These are phyloP conservation scores for Colletotrichum lini DNA, from an alignment of 2,329 filamentous ascomycete genomes.

Conservation along the genomic window DNA sequence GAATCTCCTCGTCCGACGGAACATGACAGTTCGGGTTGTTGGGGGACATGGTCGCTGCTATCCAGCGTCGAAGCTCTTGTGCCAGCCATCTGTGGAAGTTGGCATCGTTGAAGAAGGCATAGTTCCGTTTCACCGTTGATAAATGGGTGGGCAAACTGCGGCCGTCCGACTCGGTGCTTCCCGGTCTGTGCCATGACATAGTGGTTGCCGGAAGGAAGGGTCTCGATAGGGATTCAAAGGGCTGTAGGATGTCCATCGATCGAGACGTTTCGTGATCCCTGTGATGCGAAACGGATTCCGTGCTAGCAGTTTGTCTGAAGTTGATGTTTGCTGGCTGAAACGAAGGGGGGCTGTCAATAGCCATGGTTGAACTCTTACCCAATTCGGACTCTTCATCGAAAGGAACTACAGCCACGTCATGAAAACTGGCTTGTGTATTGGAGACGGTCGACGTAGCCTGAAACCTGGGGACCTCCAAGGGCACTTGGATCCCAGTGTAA, in stretches of 20 bases:
- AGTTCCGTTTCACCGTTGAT: constrained; percentile 9
- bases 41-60: constrained; percentile 49
- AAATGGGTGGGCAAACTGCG: not conserved
- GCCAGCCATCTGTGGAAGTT: constrained; percentile 47
- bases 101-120: constrained; percentile 45
- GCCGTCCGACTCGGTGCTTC: not conserved
- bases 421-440: not conserved
- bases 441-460: not conserved
- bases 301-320: no score
- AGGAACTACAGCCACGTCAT: not conserved
- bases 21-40: constrained; percentile 49
- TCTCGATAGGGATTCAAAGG: not conserved
- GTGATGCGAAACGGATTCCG: not conserved
- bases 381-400: not conserved
- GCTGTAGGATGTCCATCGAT: not conserved
- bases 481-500: not conserved
- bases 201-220: not conserved
- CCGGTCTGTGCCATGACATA: not conserved
- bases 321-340: not conserved
- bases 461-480: not conserved
- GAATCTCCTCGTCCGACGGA: constrained; percentile 54
- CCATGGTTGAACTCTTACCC: not conserved
- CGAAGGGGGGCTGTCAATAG: not conserved
- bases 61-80: constrained; percentile 44
- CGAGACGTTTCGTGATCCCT: not conserved